Evolutionary conservation across 345 rosid genomes (phyloP).

Genomic region (Dipteronia dyeriana): DNA sequence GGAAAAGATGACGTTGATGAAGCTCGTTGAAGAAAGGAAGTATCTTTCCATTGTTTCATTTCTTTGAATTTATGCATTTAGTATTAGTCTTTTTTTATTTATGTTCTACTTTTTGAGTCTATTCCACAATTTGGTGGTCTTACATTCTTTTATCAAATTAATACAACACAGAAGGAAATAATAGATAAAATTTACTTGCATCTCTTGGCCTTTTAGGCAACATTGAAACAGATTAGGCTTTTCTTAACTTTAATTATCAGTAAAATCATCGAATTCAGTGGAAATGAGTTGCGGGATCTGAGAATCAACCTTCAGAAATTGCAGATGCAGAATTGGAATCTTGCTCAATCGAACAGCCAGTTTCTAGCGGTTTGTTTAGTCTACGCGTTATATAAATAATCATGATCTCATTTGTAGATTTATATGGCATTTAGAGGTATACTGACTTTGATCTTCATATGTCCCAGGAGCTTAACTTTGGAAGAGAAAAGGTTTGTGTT

Average conservation of each 20-base stretch:
- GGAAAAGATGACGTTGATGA: constrained; percentile 65
- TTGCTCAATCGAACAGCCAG: constrained; percentile 65
- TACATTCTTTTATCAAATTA: background rate
- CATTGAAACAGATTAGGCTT: constrained; percentile 6
- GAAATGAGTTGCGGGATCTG: constrained; percentile 48
- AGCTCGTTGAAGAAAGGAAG: constrained; percentile 70
- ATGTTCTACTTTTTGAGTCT: background rate
- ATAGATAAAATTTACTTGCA: background rate
- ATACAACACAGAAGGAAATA: background rate
- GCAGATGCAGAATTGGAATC: constrained; percentile 60
- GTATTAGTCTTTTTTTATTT: background rate
- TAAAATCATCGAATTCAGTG: constrained; percentile 57
- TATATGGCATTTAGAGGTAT: background rate
- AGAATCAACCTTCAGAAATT: constrained; percentile 45
- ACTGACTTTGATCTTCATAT: constrained; percentile 8
- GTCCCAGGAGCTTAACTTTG: constrained; percentile 58
- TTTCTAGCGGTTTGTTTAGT: constrained; percentile 50
- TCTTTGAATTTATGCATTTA: background rate
- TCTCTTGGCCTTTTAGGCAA: background rate
- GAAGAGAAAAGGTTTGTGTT: constrained; percentile 51
- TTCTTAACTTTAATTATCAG: constrained; percentile 44
- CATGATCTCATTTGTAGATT: constrained; percentile 4
- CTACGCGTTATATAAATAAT: background rate
- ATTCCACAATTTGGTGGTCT: no score
- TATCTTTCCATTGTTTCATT: constrained; percentile 46